Evolutionary conservation across 2,329 filamentous ascomycete species (phyloP).

Genomic region (Curvularia sp.): DNA sequence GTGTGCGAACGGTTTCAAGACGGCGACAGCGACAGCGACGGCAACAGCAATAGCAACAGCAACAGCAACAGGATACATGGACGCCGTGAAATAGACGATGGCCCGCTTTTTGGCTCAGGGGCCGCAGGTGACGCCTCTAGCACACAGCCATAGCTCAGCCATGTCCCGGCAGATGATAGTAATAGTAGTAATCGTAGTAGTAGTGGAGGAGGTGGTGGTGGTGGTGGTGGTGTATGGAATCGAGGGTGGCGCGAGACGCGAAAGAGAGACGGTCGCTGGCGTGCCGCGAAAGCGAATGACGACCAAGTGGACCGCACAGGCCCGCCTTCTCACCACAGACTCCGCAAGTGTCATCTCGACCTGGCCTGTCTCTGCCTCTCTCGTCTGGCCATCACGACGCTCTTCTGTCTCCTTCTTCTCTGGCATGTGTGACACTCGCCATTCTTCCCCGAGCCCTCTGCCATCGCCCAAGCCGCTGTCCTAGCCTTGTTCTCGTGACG

Average conservation of each 20-base stretch:
- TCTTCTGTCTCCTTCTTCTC: constrained; percentile 7
- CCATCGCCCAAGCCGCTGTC: constrained; percentile 9
- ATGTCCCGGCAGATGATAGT: too few relatives aligned
- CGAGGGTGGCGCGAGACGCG: constrained; percentile 16
- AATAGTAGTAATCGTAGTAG: too few relatives aligned
- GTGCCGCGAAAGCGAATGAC: constrained; percentile 22
- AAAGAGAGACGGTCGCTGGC: constrained; percentile 22
- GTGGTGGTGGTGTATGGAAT: too few relatives aligned
- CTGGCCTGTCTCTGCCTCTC: constrained; percentile 24
- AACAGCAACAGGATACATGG: too few relatives aligned
- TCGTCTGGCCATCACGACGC: constrained; percentile 19
- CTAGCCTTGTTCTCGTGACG: constrained; percentile 8
- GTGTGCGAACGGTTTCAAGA: too few relatives aligned
- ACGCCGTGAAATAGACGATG: too few relatives aligned
- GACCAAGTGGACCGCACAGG: constrained; percentile 22
- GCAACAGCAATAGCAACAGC: too few relatives aligned
- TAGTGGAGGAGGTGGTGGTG: too few relatives aligned
- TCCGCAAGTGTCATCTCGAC: constrained; percentile 29
- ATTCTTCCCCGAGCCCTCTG: constrained; percentile 30
- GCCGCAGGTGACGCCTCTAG: background rate
- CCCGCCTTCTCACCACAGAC: constrained; percentile 28
- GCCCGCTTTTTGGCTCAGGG: background rate
- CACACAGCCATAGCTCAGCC: too few relatives aligned
- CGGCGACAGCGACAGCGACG: too few relatives aligned
- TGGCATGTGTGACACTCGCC: constrained; percentile 28